Evolutionary conservation across 2,329 filamentous ascomycete species (phyloP).

Genomic region (Fusarium sp.): DNA sequence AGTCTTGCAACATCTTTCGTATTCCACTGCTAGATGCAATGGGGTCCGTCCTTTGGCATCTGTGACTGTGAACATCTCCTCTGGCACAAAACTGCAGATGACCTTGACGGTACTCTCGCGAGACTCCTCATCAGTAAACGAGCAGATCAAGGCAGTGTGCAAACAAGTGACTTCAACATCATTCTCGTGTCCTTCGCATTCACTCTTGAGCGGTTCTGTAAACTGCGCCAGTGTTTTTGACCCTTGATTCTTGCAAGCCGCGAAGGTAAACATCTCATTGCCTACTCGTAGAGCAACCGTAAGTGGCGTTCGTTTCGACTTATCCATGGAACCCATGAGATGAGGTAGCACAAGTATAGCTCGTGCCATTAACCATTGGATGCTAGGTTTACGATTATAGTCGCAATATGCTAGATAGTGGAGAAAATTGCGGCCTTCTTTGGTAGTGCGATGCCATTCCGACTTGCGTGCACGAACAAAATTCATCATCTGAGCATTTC

Average conservation of each 20-base stretch:
- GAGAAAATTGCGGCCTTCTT: too few relatives aligned
- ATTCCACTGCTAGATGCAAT: not conserved
- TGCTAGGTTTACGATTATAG: not conserved
- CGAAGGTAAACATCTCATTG: too few relatives aligned
- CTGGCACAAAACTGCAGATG: not conserved
- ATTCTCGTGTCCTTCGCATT: too few relatives aligned
- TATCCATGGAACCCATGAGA: too few relatives aligned
- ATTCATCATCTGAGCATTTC: not conserved
- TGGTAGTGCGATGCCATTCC: conserved; percentile 6
- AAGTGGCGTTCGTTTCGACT: too few relatives aligned
- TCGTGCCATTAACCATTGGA: not conserved
- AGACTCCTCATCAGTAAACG: not conserved
- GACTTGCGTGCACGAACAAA: conserved; percentile 1
- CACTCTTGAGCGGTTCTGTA: too few relatives aligned
- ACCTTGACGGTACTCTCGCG: not conserved
- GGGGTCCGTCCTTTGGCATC: not conserved
- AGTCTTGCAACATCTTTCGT: not conserved
- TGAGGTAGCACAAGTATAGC: too few relatives aligned
- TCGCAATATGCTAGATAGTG: too few relatives aligned
- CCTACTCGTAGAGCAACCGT: too few relatives aligned
- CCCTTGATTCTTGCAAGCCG: not conserved
- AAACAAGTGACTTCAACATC: not conserved
- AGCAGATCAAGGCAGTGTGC: not conserved
- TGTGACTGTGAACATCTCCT: not conserved
- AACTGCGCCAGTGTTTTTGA: too few relatives aligned